Evolutionary conservation across 768 basidiomycete species (phyloP).

Genomic region (Mrakia gelida): DNA sequence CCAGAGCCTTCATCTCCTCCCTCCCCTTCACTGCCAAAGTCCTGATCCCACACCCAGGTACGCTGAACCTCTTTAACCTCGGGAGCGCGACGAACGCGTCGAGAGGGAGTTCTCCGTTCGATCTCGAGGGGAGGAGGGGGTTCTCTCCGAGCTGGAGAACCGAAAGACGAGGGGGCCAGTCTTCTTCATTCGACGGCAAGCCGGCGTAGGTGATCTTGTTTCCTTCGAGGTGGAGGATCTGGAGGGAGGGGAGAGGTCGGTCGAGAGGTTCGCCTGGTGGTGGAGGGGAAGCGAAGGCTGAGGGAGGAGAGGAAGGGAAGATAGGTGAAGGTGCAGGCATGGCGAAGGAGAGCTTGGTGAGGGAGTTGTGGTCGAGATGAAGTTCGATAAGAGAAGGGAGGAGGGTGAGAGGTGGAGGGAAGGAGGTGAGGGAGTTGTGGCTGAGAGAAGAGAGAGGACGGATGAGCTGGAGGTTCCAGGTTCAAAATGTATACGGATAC

Average conservation of each 20-base stretch:
- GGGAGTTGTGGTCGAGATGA: slow-evolving; percentile 16
- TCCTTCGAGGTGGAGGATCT: slow-evolving; percentile 24
- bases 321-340: slow-evolving; percentile 26
- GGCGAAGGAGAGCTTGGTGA: slow-evolving; percentile 23
- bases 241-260: slow-evolving; percentile 9
- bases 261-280: neutral
- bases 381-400: slow-evolving; percentile 20
- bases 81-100: neutral
- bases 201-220: slow-evolving; percentile 16
- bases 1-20: neutral
- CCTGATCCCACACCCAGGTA: neutral
- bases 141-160: slow-evolving; percentile 13
- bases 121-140: slow-evolving; percentile 2
- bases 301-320: slow-evolving; percentile 20
- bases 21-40: neutral
- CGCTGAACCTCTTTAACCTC: neutral
- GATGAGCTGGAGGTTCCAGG: neutral
- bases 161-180: slow-evolving; percentile 17
- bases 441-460: neutral
- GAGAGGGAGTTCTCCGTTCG: neutral
- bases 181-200: neutral
- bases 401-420: slow-evolving; percentile 27
- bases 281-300: slow-evolving; percentile 16
- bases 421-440: slow-evolving; percentile 20
- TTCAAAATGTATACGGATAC: too few species aligned